These are phyloP conservation scores for Tricholoma bakamatsutake DNA, from an alignment of 768 basidiomycete genomes.

Conservation along the genomic window DNA sequence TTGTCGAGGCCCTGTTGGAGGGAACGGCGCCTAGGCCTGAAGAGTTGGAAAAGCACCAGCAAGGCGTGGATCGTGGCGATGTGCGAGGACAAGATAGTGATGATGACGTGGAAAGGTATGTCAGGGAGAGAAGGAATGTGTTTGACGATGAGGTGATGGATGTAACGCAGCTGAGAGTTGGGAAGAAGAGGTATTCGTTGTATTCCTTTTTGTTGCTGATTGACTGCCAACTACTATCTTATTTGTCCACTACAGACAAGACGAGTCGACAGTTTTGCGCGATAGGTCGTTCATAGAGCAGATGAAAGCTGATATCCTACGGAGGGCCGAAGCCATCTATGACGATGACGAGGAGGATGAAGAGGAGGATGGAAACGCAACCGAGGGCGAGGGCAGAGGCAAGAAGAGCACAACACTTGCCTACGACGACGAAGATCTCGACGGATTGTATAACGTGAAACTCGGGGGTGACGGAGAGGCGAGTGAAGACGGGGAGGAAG, in stretches of 20 bases:
- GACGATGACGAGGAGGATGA: conserved; percentile 65
- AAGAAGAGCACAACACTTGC: conserved; percentile 23
- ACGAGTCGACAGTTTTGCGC: conserved; percentile 37
- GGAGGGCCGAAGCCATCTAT: conserved; percentile 62
- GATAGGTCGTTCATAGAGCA: conserved; percentile 60
- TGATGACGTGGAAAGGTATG: conserved; percentile 14
- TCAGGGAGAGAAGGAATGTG: conserved; percentile 57
- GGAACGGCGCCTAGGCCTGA: conserved; percentile 50
- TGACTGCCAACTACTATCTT: conserved; percentile 1
- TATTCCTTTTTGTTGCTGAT: background rate
- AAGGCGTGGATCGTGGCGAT: background rate
- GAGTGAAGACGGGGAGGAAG: conserved; percentile 30
- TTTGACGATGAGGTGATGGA: conserved; percentile 76
- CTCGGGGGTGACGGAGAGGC: conserved; percentile 58
- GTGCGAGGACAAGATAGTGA: conserved; percentile 1
- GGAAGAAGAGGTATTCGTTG: conserved; percentile 44
- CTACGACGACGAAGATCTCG: conserved; percentile 47
- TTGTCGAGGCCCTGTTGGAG: conserved; percentile 71
- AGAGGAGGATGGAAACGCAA: too few relatives aligned
- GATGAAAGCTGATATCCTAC: conserved; percentile 81
- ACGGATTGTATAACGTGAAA: conserved; percentile 42
- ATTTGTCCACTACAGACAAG: conserved; percentile 29
- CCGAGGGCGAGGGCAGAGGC: conserved; percentile 18
- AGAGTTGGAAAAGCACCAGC: conserved; percentile 11
- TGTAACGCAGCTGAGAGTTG: conserved; percentile 47